Evolutionary conservation across 2,329 filamentous ascomycete genomes (phyloP).

Genomic region (Ploettnerulaceae sp.): DNA sequence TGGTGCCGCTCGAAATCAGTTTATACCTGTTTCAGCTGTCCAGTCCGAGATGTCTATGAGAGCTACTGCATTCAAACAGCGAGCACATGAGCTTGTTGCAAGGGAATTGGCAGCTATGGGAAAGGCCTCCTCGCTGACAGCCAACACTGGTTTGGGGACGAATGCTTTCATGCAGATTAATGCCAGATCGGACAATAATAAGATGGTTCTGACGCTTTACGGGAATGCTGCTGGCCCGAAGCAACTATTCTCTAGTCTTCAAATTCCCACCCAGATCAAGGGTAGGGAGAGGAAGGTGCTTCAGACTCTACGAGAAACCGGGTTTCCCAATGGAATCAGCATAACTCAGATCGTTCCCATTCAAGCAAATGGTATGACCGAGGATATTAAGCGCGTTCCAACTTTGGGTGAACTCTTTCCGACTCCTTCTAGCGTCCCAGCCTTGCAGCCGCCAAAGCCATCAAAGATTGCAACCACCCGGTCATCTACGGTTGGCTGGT

Average conservation of each 20-base stretch:
- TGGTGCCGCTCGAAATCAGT: conserved; percentile 25
- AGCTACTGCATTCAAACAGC: conserved; percentile 49
- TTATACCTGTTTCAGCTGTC: conserved; percentile 17
- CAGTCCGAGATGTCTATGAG: conserved; percentile 28
- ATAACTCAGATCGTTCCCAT: conserved; percentile 60
- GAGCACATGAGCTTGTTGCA: conserved; percentile 57
- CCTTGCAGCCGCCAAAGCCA: conserved; percentile 66
- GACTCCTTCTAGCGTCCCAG: conserved; percentile 59
- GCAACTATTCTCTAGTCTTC: conserved; percentile 83
- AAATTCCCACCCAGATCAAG: conserved; percentile 43
- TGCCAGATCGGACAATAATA: conserved; percentile 41
- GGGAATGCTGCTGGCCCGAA: conserved; percentile 69
- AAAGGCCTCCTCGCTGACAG: conserved; percentile 34
- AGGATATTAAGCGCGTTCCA: conserved; percentile 50
- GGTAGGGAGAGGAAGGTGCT: conserved; percentile 28
- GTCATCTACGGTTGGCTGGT: conserved; percentile 45
- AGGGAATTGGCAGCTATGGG: conserved; percentile 53
- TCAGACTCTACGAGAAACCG: conserved; percentile 54
- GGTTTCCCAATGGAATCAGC: conserved; percentile 69
- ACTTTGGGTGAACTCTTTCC: conserved; percentile 72
- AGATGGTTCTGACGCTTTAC: conserved; percentile 68
- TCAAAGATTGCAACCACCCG: conserved; percentile 64
- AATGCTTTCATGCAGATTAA: conserved; percentile 30
- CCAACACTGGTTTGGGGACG: conserved; percentile 14
- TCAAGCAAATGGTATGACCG: conserved; percentile 36